These are phyloP conservation scores for Phlebiopsis gigantea DNA, from an alignment of 768 basidiomycete species.

Conservation along the genomic window DNA sequence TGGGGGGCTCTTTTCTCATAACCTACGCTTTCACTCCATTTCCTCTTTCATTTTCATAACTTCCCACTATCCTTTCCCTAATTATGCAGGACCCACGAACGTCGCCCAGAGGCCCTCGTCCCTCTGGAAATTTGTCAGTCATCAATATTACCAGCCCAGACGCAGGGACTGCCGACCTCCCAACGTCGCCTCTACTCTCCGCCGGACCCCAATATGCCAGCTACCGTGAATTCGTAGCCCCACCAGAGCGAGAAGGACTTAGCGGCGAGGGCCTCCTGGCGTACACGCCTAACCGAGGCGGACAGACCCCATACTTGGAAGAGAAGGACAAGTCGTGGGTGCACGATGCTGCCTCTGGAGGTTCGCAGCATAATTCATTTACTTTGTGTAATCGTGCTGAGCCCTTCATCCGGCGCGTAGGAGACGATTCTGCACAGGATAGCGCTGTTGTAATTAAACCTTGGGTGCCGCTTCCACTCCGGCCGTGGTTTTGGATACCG, in stretches of 20 bases:
- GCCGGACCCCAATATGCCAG: background rate
- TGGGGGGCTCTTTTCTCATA: background rate
- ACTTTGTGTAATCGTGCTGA: background rate
- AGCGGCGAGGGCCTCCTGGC: background rate
- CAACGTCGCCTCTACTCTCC: background rate
- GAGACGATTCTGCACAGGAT: background rate
- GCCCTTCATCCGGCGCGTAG: background rate
- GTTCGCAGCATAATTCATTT: background rate
- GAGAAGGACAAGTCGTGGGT: background rate
- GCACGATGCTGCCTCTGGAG: background rate
- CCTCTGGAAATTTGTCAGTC: background rate
- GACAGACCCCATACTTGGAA: background rate
- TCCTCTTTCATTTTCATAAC: background rate
- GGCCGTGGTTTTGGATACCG: constrained; percentile 41
- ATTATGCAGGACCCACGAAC: background rate
- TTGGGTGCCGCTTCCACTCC: constrained; percentile 43
- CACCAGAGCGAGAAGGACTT: background rate
- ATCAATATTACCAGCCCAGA: background rate
- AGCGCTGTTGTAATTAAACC: background rate
- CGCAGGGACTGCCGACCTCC: background rate
- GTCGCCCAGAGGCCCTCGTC: background rate
- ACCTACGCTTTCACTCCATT: background rate
- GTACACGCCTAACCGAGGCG: background rate
- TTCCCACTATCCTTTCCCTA: background rate
- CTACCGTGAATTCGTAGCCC: background rate